phyloP scores from a whole-genome alignment of 345 rosid genomes.

The Aquilaria yunnanensis region DNA sequence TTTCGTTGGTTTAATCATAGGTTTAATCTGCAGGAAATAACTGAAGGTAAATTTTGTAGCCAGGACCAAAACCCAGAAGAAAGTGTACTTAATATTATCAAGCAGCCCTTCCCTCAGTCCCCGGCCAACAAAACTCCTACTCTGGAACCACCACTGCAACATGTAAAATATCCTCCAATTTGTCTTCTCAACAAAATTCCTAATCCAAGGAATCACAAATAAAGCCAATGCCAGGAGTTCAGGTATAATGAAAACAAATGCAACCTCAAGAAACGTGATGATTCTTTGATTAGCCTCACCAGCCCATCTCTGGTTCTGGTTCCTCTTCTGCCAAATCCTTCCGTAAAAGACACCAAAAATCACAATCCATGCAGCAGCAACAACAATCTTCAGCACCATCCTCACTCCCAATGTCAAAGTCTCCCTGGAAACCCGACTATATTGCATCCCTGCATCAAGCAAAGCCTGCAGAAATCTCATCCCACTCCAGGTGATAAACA shows the following conservation, averaged over 20 bases:
- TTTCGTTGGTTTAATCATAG: slow-evolving; percentile 71
- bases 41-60: slow-evolving; percentile 81
- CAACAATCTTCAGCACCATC: slow-evolving; percentile 65
- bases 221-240: slow-evolving; percentile 76
- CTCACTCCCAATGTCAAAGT: slow-evolving; percentile 63
- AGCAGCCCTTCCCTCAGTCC: slow-evolving; percentile 82
- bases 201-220: slow-evolving; percentile 80
- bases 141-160: slow-evolving; percentile 80
- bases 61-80: slow-evolving; percentile 77
- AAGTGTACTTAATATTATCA: slow-evolving; percentile 66
- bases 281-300: slow-evolving; percentile 37
- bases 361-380: slow-evolving; percentile 65
- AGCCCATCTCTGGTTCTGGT: slow-evolving; percentile 43
- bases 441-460: slow-evolving; percentile 66
- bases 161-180: slow-evolving; percentile 75
- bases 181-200: slow-evolving; percentile 84
- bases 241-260: slow-evolving; percentile 55
- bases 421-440: slow-evolving; percentile 66
- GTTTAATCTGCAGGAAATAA: slow-evolving; percentile 81
- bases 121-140: slow-evolving; percentile 72
- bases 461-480: slow-evolving; percentile 77
- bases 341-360: slow-evolving; percentile 58
- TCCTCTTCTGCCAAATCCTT: slow-evolving; percentile 72
- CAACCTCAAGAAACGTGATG: slow-evolving; percentile 55
- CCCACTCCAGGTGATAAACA: slow-evolving; percentile 85